Evolutionary conservation across 2,329 filamentous ascomycete genomes (phyloP).

Genomic region (Monilinia fructicola): DNA sequence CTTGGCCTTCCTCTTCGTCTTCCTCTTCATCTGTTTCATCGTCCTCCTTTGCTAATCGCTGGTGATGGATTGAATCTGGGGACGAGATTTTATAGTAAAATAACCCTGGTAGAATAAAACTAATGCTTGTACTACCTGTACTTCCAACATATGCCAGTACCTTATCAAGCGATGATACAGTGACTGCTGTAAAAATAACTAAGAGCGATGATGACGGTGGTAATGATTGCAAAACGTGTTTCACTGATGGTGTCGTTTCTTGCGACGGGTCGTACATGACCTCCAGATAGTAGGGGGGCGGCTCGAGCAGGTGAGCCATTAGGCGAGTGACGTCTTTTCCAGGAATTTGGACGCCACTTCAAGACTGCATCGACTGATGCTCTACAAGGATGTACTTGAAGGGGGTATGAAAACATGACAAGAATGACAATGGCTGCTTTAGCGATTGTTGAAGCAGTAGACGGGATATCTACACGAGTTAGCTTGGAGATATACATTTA

Average conservation of each 20-base stretch:
- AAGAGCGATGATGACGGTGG: constrained; percentile 77
- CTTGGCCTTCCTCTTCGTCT: constrained; percentile 49
- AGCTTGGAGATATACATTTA: constrained; percentile 15
- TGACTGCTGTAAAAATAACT: constrained; percentile 89
- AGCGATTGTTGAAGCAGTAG: constrained; percentile 83
- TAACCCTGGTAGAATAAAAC: constrained; percentile 90
- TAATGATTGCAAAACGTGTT: constrained; percentile 83
- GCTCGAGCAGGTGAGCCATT: constrained; percentile 43
- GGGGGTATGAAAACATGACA: constrained; percentile 92
- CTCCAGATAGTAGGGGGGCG: constrained; percentile 45
- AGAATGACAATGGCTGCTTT: constrained; percentile 94
- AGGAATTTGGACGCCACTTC: constrained; percentile 73
- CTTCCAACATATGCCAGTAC: constrained; percentile 94
- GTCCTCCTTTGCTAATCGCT: constrained; percentile 84
- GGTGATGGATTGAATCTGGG: constrained; percentile 82
- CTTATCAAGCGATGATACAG: constrained; percentile 82
- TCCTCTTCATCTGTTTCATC: constrained; percentile 69
- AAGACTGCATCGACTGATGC: constrained; percentile 94
- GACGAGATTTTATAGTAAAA: constrained; percentile 99
- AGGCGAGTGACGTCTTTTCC: constrained; percentile 40
- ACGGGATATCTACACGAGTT: constrained; percentile 58
- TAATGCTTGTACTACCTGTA: constrained; percentile 92
- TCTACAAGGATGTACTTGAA: constrained; percentile 93
- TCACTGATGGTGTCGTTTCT: constrained; percentile 72
- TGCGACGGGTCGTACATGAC: constrained; percentile 48